phyloP scores from a whole-genome alignment of 2,329 filamentous ascomycete species.

The Pseudogymnoascus destructans region DNA sequence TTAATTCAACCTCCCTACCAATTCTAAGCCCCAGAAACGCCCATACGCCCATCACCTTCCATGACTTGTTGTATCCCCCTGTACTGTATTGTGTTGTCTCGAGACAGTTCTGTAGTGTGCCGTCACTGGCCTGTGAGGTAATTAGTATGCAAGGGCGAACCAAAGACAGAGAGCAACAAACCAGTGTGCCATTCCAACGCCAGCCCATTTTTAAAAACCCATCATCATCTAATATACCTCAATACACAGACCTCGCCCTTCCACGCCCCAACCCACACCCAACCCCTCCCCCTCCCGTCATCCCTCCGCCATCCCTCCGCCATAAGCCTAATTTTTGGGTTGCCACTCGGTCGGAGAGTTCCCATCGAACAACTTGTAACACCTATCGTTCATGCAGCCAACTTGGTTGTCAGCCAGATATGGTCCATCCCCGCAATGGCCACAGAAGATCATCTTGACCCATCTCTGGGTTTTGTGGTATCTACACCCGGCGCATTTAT shows the following conservation, averaged over 20 bases:
- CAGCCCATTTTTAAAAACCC: background rate
- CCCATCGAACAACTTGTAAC: background rate
- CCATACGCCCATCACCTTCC: background rate
- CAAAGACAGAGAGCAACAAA: background rate
- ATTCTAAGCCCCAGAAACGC: background rate
- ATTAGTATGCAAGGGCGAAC: background rate
- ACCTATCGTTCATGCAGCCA: background rate
- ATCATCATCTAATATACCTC: background rate
- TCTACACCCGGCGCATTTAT: background rate
- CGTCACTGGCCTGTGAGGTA: background rate
- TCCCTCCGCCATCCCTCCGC: background rate
- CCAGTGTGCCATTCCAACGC: background rate
- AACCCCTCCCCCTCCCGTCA: background rate
- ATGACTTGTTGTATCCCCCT: background rate
- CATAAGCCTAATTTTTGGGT: background rate
- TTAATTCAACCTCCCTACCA: background rate
- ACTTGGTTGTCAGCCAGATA: background rate
- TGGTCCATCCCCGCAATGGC: background rate
- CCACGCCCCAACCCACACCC: background rate
- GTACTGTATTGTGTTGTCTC: background rate
- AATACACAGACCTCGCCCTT: background rate
- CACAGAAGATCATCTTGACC: background rate
- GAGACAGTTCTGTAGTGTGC: background rate
- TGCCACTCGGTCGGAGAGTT: background rate
- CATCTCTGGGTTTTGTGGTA: background rate